Evolutionary conservation across 352 stramenopile genomes (phyloP), one percentile per base, ranked within the genome.

Genomic region (Pythium volutum): DNA sequence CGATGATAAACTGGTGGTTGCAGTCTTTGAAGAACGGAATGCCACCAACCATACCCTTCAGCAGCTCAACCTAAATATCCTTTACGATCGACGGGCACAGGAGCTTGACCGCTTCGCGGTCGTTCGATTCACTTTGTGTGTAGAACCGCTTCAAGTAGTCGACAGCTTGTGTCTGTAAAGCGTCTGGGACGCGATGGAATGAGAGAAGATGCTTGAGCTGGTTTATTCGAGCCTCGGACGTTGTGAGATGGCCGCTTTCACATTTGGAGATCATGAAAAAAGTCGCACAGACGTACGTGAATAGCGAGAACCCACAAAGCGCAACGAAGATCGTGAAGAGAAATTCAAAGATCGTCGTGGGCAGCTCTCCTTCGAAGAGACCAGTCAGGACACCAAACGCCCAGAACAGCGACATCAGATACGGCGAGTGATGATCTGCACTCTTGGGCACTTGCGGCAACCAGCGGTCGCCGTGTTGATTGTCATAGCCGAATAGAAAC

Each of bases 211-310:
- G 77, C 53, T 84, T 87, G 42, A 91, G 74, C 56, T 91, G 79
- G 52, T 88, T 89, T 38, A 88, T 84, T 27, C 81, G 75, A 0
- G 77, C 79, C 31, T 89, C 81, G 5, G 74, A 70, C n/a, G 71
- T 63, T 31, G 75, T 77, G 3, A 68, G 59, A 23, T 81, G 67
- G 11, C 75, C 72, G 23, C 75, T 86, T 63, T 91, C 81, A 50
- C 79, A 89, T 52, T 91, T 88, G 33, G 81, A 91, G 16, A 91
- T 81, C 75, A 91, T 86, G 54, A 91, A 91, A 34, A 89, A 84
- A 18, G 70, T 88, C 10, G 77, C 81, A 27, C 77, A 88, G 2
- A 91, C 46, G 39, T 87, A 86, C 15, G 77, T 88, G 62, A 91
- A 91, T 16, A 89, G 55, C 10, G 80, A 67, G 58, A 91, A 88